Conservation (phyloP, 2,329 filamentous ascomycete genomes). For the Ophiognomonia clavigignenti-juglandacearum region DNA sequence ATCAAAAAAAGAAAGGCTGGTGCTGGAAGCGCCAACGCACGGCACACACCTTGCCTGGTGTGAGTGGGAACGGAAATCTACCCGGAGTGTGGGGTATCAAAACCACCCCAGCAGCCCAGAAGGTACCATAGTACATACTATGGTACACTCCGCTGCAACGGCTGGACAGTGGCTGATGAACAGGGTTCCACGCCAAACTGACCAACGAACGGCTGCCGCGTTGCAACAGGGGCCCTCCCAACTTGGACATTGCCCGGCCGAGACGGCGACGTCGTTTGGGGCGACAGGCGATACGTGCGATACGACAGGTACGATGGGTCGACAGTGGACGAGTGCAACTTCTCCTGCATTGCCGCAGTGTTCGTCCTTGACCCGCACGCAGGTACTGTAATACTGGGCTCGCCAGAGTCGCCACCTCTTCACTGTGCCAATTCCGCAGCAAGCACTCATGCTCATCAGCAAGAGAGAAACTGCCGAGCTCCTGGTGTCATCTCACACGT, state of each 20-base stretch:
- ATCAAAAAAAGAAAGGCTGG: background rate
- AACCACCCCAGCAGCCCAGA: too few relatives aligned
- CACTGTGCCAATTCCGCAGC: constrained; percentile 7
- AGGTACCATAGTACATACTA: too few relatives aligned
- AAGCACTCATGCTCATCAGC: background rate
- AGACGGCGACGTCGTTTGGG: constrained; percentile 1
- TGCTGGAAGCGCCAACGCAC: constrained; percentile 6
- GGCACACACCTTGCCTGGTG: constrained; percentile 12
- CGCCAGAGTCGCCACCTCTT: too few relatives aligned
- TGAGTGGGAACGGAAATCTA: background rate
- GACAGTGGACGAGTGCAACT: background rate
- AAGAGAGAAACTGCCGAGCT: background rate
- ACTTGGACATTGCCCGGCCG: constrained; percentile 2
- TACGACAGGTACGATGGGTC: constrained; percentile 3
- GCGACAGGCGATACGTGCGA: background rate
- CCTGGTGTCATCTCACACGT: background rate
- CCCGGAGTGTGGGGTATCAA: too few relatives aligned
- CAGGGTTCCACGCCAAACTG: too few relatives aligned
- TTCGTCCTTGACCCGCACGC: constrained; percentile 2
- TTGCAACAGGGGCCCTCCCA: constrained; percentile 7
- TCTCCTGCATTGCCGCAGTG: background rate
- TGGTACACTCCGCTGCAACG: too few relatives aligned
- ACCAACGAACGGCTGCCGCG: constrained; percentile 14
- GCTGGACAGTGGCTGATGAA: too few relatives aligned
- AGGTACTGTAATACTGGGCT: background rate